Percentiles rank a stretch among this genome's conserved stretches.
These are phyloP conservation scores for Royoungia palumana DNA, from an alignment of 768 basidiomycete species.

Conservation along the genomic window DNA sequence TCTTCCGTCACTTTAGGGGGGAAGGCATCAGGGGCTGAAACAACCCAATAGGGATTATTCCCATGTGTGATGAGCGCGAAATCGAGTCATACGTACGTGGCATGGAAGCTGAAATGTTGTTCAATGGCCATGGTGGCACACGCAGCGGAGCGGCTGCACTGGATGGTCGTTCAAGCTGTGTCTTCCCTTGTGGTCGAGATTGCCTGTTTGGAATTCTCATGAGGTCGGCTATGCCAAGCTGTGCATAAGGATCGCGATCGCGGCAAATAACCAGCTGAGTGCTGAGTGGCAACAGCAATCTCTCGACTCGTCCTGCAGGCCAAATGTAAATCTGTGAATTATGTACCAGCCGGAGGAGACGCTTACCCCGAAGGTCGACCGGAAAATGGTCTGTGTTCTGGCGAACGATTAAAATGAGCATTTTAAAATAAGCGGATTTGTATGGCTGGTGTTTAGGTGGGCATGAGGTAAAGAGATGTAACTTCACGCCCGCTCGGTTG, in stretches of 20 bases:
- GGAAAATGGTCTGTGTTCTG: constrained; percentile 30
- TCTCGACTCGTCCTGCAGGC: constrained; percentile 28
- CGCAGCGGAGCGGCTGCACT: constrained; percentile 10
- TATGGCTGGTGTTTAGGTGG: constrained; percentile 35
- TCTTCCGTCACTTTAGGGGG: constrained; percentile 19
- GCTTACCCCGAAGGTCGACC: constrained; percentile 26
- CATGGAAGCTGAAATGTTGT: constrained; percentile 31
- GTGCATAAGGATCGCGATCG: constrained; percentile 29
- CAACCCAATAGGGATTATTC: constrained; percentile 9
- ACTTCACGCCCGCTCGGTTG: constrained; percentile 37
- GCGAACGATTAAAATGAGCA: constrained; percentile 41
- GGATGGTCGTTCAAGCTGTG: constrained; percentile 17
- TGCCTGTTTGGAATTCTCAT: constrained; percentile 16
- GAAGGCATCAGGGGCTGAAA: constrained; percentile 39
- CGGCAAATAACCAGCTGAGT: constrained; percentile 30
- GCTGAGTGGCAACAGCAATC: constrained; percentile 33
- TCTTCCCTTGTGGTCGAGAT: constrained; percentile 14
- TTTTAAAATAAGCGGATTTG: constrained; percentile 49
- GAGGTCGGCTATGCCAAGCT: constrained; percentile 34
- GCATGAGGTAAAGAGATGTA: constrained; percentile 48
- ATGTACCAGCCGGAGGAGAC: not conserved
- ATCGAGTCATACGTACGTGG: constrained; percentile 33
- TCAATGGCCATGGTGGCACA: constrained; percentile 25
- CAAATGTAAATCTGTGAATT: not conserved
- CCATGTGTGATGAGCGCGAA: not conserved